Conservation (phyloP, 1,139 yeast genomes). For the Geotrichum candidum region DNA sequence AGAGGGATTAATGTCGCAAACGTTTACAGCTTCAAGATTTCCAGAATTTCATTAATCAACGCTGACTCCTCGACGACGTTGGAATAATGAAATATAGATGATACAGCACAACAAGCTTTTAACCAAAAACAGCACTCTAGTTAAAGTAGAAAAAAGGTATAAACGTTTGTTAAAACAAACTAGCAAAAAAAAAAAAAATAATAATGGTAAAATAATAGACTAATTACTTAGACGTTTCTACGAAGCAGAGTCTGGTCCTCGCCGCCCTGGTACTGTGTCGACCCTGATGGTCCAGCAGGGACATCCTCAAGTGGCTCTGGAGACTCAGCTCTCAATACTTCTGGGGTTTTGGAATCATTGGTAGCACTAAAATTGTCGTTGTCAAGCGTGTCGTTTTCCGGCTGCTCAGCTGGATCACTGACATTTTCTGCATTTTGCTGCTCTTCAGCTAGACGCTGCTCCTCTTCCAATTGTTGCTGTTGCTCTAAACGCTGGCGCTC, state of each 20-base stretch:
- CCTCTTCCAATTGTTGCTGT: conserved; percentile 2
- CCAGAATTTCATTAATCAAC: background rate
- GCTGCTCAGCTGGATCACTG: background rate
- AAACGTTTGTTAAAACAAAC: background rate
- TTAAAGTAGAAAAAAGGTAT: background rate
- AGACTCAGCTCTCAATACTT: background rate
- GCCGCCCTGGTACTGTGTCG: conserved; percentile 1
- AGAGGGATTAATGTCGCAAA: background rate
- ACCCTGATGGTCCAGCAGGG: conserved; percentile 5
- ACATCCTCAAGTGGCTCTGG: background rate
- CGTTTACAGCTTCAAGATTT: background rate
- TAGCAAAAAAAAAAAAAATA: background rate
- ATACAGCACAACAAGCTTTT: background rate
- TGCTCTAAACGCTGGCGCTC: conserved; percentile 4
- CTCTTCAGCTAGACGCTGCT: conserved; percentile 2
- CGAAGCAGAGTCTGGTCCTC: conserved; percentile 3
- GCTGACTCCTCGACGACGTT: too few relatives aligned
- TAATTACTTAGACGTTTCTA: conserved; percentile 4
- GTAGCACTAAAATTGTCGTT: background rate
- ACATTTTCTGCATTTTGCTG: background rate
- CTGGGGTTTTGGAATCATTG: background rate
- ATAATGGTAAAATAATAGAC: background rate
- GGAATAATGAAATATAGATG: background rate
- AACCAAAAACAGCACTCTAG: background rate
- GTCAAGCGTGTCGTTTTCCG: background rate